phyloP scores from a whole-genome alignment of 345 rosid species.

The Heritiera fomes region DNA sequence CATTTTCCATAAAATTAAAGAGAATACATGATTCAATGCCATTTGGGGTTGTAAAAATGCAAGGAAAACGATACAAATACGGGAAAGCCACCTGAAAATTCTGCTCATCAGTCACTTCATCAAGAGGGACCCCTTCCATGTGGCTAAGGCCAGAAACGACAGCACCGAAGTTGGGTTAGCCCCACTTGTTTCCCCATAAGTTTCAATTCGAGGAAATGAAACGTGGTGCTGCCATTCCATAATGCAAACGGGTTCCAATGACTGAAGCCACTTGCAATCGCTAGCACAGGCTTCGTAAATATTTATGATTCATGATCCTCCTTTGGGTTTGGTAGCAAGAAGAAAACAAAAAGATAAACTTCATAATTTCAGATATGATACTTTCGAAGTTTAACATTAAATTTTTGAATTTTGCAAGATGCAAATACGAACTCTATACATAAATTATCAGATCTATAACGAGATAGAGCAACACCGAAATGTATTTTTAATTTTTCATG shows the following conservation, averaged over 20 bases:
- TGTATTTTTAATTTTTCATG: background rate
- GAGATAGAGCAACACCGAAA: too few species aligned
- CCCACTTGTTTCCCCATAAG: constrained; percentile 11
- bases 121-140: background rate
- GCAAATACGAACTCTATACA: too few species aligned
- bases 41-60: background rate
- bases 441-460: too few species aligned
- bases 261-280: background rate
- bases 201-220: background rate
- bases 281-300: background rate
- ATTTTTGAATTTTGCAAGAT: too few species aligned
- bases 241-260: background rate
- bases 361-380: too few species aligned
- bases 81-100: background rate
- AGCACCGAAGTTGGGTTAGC: background rate
- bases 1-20: background rate
- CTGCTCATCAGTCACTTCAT: background rate
- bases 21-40: background rate
- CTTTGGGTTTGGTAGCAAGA: background rate
- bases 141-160: background rate
- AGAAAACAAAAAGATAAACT: background rate
- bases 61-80: background rate
- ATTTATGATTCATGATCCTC: background rate
- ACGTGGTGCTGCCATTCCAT: background rate
- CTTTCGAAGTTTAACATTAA: too few species aligned